A percentile compares a stretch with the other conserved stretches of the same genome.
Conservation (phyloP, 192 early-diverging fungal species). For the Dissophora globulifera region DNA sequence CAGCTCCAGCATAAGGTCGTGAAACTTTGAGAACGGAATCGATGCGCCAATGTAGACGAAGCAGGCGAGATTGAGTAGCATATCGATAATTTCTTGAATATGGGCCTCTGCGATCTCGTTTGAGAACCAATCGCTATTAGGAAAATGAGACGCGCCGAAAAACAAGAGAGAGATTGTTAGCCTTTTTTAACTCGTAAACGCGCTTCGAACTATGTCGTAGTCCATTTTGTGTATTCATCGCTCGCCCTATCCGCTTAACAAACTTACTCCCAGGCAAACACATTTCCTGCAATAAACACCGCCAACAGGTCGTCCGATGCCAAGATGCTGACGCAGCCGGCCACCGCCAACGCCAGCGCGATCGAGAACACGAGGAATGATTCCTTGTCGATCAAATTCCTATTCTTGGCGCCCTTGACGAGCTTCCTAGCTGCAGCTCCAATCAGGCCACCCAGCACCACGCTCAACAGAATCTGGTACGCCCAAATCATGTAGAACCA, state of each 20-base stretch:
- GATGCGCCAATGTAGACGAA: constrained; percentile 91
- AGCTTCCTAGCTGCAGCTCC: constrained; percentile 74
- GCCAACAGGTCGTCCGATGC: constrained; percentile 74
- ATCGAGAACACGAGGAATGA: constrained; percentile 79
- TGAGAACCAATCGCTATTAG: constrained; percentile 82
- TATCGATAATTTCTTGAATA: constrained; percentile 87
- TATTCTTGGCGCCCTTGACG: constrained; percentile 70
- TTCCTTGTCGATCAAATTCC: constrained; percentile 77
- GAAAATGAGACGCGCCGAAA: background rate
- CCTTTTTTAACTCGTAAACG: too few relatives aligned
- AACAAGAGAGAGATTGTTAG: background rate
- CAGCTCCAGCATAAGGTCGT: constrained; percentile 58
- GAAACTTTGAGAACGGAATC: constrained; percentile 78
- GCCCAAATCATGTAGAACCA: constrained; percentile 77
- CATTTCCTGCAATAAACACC: constrained; percentile 74
- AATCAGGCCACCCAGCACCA: constrained; percentile 74
- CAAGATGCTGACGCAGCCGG: constrained; percentile 70
- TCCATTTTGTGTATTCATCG: too few relatives aligned
- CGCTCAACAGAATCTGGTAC: constrained; percentile 81
- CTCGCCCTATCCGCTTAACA: too few relatives aligned
- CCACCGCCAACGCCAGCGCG: constrained; percentile 69
- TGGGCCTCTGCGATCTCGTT: constrained; percentile 77
- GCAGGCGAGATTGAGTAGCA: constrained; percentile 82
- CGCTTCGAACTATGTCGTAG: too few relatives aligned
- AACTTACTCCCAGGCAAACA: constrained; percentile 78